Evolutionary conservation across 805 yeast genomes (phyloP).

Genomic region (Metschnikowia reukaufii): DNA sequence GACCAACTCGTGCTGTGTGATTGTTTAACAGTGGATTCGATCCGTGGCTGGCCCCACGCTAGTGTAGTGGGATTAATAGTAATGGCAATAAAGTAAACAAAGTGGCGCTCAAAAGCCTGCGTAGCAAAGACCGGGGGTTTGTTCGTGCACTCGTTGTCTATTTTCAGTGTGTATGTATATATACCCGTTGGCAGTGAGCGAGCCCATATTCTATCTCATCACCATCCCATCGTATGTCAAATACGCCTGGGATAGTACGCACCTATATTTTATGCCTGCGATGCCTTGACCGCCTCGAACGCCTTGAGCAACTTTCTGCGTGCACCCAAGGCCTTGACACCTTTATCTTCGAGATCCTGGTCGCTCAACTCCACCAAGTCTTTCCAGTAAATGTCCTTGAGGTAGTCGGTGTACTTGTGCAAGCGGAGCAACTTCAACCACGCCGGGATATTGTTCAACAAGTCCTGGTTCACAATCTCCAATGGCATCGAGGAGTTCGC

Average conservation of each 20-base stretch:
- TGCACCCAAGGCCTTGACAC: slow-evolving; percentile 95
- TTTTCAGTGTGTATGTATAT: background rate
- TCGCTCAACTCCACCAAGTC: slow-evolving; percentile 73
- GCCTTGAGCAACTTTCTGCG: slow-evolving; percentile 90
- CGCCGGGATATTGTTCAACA: slow-evolving; percentile 76
- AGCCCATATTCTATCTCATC: too few relatives aligned
- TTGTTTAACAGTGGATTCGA: slow-evolving; percentile 16
- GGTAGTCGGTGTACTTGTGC: slow-evolving; percentile 89
- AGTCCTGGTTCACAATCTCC: slow-evolving; percentile 42
- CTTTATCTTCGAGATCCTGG: slow-evolving; percentile 65
- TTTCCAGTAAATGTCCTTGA: slow-evolving; percentile 75
- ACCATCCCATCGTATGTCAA: too few relatives aligned
- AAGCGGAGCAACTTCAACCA: slow-evolving; percentile 89
- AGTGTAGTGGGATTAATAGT: background rate
- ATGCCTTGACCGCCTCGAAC: slow-evolving; percentile 68
- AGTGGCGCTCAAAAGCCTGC: too few relatives aligned
- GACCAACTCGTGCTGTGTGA: slow-evolving; percentile 36
- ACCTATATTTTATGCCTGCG: slow-evolving; percentile 7
- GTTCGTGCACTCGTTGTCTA: slow-evolving; percentile 7
- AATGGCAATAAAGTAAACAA: background rate
- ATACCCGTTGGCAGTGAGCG: too few relatives aligned
- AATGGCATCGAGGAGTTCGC: slow-evolving; percentile 37
- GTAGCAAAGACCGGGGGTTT: background rate
- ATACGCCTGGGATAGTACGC: too few relatives aligned
- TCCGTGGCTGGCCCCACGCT: background rate